Percentiles rank a stretch among this genome's conserved stretches.
phyloP scores from a whole-genome alignment of 352 stramenopile species.

The Globisporangium ultimum region DNA sequence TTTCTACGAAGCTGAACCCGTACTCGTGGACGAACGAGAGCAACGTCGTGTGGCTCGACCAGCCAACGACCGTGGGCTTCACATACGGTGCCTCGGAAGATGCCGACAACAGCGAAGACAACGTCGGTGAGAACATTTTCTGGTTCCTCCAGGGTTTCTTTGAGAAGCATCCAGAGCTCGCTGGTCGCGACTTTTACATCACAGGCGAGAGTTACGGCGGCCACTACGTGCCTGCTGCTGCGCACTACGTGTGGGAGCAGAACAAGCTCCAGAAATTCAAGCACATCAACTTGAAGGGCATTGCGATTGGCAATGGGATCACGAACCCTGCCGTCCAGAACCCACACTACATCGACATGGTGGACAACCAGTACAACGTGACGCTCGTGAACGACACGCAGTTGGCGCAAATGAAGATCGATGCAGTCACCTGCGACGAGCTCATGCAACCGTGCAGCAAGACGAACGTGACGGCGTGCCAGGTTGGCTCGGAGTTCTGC shows the following conservation, averaged over 20 bases:
- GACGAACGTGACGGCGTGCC: slow-evolving; percentile 17
- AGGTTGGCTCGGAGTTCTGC: slow-evolving; percentile 42
- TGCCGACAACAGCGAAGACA: slow-evolving; percentile 27
- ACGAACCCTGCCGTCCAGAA: slow-evolving; percentile 29
- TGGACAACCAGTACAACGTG: slow-evolving; percentile 69
- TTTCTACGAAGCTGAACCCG: slow-evolving; percentile 22
- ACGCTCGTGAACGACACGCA: slow-evolving; percentile 38
- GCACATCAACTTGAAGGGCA: slow-evolving; percentile 29
- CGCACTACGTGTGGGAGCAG: slow-evolving; percentile 29
- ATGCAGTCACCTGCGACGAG: slow-evolving; percentile 30
- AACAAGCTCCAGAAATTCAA: slow-evolving; percentile 9
- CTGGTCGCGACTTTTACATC: slow-evolving; percentile 24
- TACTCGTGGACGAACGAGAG: slow-evolving; percentile 36
- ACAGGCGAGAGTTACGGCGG: slow-evolving; percentile 38
- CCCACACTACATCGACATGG: slow-evolving; percentile 53
- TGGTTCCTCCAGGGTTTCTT: slow-evolving; percentile 36
- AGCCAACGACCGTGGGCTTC: slow-evolving; percentile 32
- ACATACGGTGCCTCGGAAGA: slow-evolving; percentile 23
- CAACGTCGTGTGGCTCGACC: slow-evolving; percentile 42
- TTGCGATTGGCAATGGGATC: slow-evolving; percentile 37
- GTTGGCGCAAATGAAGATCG: slow-evolving; percentile 26
- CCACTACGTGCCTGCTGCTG: slow-evolving; percentile 33
- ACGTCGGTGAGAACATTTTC: slow-evolving; percentile 39
- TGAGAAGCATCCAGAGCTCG: slow-evolving; percentile 31
- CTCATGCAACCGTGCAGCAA: slow-evolving; percentile 22